phyloP scores from a whole-genome alignment of 768 basidiomycete species.

The Mrakia blollopis region DNA sequence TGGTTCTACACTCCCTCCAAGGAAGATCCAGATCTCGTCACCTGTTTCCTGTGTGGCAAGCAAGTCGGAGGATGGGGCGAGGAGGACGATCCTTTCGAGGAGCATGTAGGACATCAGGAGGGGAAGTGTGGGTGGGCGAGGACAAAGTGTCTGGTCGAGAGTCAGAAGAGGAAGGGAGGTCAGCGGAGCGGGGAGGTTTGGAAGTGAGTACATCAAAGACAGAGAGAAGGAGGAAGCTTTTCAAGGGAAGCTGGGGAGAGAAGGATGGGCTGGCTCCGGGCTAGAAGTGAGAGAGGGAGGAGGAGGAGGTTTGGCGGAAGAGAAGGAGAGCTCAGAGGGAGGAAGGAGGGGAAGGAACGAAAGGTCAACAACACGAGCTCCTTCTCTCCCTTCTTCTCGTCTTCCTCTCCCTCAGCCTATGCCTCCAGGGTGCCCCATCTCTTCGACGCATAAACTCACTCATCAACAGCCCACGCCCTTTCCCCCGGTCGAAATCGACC shows the following conservation, averaged over 20 bases:
- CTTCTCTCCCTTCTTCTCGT: not conserved
- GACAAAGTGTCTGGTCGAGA: conserved; percentile 59
- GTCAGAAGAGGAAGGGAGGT: conserved; percentile 35
- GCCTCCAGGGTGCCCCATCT: too few species aligned
- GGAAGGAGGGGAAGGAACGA: not conserved
- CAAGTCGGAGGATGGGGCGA: conserved; percentile 78
- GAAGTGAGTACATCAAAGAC: not conserved
- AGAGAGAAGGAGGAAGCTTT: conserved; percentile 19
- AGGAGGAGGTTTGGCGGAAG: not conserved
- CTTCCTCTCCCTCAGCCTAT: too few species aligned
- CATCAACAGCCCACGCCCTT: not conserved
- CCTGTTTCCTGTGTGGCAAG: conserved; percentile 79
- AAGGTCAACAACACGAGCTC: not conserved
- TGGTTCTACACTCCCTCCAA: conserved; percentile 74
- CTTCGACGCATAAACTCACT: not conserved
- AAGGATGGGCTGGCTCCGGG: too few species aligned
- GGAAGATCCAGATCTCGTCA: conserved; percentile 62
- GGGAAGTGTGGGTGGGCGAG: conserved; percentile 74
- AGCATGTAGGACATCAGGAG: conserved; percentile 67
- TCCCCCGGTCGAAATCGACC: not conserved
- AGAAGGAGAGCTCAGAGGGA: not conserved
- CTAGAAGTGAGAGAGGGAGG: not conserved
- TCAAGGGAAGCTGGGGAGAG: not conserved
- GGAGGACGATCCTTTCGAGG: conserved; percentile 76
- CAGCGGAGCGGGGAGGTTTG: not conserved